Percentiles rank a stretch among this genome's conserved stretches.
phyloP scores from a whole-genome alignment of 192 early-diverging fungal species.

The Coemansia sp. region DNA sequence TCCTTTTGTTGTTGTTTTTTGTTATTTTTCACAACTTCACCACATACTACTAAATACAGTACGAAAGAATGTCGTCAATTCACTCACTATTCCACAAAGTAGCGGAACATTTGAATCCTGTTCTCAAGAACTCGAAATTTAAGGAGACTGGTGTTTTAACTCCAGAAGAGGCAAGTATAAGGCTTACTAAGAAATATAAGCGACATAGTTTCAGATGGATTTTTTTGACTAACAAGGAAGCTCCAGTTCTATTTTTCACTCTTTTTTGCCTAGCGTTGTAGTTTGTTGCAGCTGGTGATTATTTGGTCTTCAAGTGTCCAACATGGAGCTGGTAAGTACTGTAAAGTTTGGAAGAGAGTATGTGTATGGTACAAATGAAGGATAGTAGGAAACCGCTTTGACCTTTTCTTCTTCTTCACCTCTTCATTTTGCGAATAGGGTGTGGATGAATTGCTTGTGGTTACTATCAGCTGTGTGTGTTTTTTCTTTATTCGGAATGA shows the following conservation, averaged over 20 bases:
- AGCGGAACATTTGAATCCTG: conserved; percentile 90
- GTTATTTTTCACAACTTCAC: background rate
- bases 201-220: background rate
- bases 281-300: conserved; percentile 97
- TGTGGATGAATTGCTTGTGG: background rate
- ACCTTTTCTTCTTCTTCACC: background rate
- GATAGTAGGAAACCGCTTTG: background rate
- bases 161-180: conserved; percentile 78
- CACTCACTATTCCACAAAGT: conserved; percentile 67
- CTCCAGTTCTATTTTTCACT: background rate
- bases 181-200: background rate
- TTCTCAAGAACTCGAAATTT: conserved; percentile 93
- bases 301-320: conserved; percentile 96
- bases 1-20: background rate
- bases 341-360: background rate
- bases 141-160: conserved; percentile 94
- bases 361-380: background rate
- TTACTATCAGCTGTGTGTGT: background rate
- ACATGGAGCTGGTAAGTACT: conserved; percentile 85
- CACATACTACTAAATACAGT: background rate
- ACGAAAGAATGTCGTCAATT: conserved; percentile 56
- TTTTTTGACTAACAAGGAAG: background rate
- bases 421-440: background rate
- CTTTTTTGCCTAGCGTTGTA: conserved; percentile 30
- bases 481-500: background rate